phyloP scores from a whole-genome alignment of 805 yeast species.

The Myxozyma geophila region DNA sequence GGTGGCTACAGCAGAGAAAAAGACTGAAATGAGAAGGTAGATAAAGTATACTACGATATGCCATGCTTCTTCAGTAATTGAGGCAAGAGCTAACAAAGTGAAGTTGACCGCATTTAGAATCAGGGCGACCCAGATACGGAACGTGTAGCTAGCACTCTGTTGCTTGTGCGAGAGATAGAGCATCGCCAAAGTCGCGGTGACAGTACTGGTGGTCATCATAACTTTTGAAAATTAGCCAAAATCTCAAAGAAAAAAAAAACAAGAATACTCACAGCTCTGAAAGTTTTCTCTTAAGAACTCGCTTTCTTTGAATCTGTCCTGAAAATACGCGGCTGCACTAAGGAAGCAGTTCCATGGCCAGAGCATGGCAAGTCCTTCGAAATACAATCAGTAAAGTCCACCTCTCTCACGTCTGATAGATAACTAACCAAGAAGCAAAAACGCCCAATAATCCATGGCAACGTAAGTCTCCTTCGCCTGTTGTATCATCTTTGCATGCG shows the following conservation, averaged over 20 bases:
- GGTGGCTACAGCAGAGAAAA: constrained; percentile 60
- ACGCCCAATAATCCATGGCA: constrained; percentile 27
- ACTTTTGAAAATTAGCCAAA: background rate
- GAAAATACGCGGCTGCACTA: constrained; percentile 82
- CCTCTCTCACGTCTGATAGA: background rate
- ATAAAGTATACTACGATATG: constrained; percentile 46
- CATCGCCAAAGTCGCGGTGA: constrained; percentile 45
- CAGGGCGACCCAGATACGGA: constrained; percentile 33
- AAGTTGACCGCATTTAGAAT: constrained; percentile 29
- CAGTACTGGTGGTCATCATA: constrained; percentile 38
- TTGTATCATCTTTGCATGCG: constrained; percentile 15
- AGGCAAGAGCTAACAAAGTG: constrained; percentile 32
- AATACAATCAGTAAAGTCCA: background rate
- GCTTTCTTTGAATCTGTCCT: constrained; percentile 57
- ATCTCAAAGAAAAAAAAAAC: constrained; percentile 3
- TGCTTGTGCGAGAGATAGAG: constrained; percentile 24
- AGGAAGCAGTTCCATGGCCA: constrained; percentile 98
- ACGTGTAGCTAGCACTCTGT: constrained; percentile 32
- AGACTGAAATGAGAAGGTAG: constrained; percentile 64
- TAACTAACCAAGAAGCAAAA: constrained; percentile 20
- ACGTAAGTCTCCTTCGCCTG: constrained; percentile 16
- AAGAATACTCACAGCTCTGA: constrained; percentile 42
- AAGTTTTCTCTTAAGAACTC: constrained; percentile 54
- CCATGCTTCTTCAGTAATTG: constrained; percentile 29
- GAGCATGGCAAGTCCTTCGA: constrained; percentile 46